These are phyloP conservation scores for Ogataea chonburiensis DNA, from an alignment of 805 yeast species.

Conservation along the genomic window DNA sequence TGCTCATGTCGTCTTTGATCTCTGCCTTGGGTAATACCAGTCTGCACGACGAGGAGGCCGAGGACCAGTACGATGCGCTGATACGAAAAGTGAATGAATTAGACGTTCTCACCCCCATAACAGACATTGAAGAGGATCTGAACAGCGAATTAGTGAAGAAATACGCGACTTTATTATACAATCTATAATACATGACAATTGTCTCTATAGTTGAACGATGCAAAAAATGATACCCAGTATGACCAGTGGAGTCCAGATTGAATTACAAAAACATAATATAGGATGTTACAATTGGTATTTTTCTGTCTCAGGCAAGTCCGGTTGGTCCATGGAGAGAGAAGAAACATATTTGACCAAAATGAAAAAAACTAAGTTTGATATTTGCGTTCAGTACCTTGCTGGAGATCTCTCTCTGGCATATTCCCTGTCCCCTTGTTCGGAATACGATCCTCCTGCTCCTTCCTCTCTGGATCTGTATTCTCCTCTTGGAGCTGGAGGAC, in stretches of 20 bases:
- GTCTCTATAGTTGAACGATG: constrained; percentile 2
- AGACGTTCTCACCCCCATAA: constrained; percentile 9
- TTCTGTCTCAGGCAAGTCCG: constrained; percentile 10
- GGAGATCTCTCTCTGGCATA: constrained; percentile 74
- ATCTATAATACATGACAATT: constrained; percentile 10
- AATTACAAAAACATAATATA: constrained; percentile 11
- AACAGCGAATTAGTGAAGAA: constrained; percentile 10
- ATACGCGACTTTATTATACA: constrained; percentile 12
- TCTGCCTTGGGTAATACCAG: constrained; percentile 3
- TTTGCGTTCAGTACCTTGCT: constrained; percentile 51
- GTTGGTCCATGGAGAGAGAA: constrained; percentile 7
- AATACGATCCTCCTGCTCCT: constrained; percentile 35
- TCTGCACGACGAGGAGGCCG: not conserved
- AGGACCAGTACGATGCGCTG: constrained; percentile 9
- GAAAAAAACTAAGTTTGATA: constrained; percentile 5
- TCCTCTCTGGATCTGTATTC: constrained; percentile 35
- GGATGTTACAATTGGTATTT: constrained; percentile 11
- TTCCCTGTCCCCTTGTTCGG: constrained; percentile 43
- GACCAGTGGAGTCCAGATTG: constrained; percentile 9
- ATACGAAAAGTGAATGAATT: constrained; percentile 13
- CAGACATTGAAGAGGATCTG: constrained; percentile 14
- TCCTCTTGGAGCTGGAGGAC: constrained; percentile 32
- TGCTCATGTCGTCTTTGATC: constrained; percentile 9
- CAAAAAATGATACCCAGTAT: constrained; percentile 10
- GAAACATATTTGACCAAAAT: constrained; percentile 10